These are phyloP conservation scores for Mychonastes homosphaera DNA, from an alignment of 139 green algal species.

Conservation along the genomic window DNA sequence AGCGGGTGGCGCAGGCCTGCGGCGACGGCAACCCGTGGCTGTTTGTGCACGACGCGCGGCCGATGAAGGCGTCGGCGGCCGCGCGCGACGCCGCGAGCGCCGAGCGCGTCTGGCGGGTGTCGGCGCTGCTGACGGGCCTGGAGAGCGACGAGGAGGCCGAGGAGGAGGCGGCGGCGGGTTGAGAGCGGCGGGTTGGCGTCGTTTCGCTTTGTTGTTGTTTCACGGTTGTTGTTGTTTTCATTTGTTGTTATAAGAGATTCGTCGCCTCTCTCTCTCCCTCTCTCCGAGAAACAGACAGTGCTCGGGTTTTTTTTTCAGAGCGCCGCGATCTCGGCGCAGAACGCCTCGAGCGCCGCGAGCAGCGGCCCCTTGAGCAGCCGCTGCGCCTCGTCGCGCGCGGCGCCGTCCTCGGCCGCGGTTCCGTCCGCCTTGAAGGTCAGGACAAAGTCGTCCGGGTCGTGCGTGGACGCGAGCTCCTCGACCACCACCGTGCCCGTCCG, in stretches of 20 bases:
- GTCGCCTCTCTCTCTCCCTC: too few relatives aligned
- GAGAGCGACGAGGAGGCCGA: neutral
- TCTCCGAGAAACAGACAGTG: too few relatives aligned
- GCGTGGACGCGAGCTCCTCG: slow-evolving; percentile 46
- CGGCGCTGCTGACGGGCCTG: neutral
- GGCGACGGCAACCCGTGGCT: neutral
- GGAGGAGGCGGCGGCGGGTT: too few relatives aligned
- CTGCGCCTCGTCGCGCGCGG: neutral
- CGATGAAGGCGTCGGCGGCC: slow-evolving; percentile 2
- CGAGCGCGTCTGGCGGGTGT: neutral
- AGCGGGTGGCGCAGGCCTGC: neutral
- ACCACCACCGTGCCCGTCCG: slow-evolving; percentile 44
- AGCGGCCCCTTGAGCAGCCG: too few relatives aligned
- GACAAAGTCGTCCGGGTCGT: slow-evolving; percentile 56
- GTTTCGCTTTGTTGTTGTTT: too few relatives aligned
- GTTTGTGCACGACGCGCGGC: slow-evolving; percentile 18
- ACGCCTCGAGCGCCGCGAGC: too few relatives aligned
- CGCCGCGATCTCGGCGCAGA: too few relatives aligned
- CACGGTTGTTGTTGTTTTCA: too few relatives aligned
- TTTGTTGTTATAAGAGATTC: too few relatives aligned
- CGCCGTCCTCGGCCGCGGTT: slow-evolving; percentile 6
- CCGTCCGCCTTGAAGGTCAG: slow-evolving; percentile 41
- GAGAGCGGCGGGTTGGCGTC: too few relatives aligned
- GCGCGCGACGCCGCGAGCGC: too few relatives aligned
- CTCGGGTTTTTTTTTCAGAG: too few relatives aligned